Evolutionary conservation across 371 early-diverging fungal genomes (phyloP).

Genomic region (Basidiobolus meristosporus): DNA sequence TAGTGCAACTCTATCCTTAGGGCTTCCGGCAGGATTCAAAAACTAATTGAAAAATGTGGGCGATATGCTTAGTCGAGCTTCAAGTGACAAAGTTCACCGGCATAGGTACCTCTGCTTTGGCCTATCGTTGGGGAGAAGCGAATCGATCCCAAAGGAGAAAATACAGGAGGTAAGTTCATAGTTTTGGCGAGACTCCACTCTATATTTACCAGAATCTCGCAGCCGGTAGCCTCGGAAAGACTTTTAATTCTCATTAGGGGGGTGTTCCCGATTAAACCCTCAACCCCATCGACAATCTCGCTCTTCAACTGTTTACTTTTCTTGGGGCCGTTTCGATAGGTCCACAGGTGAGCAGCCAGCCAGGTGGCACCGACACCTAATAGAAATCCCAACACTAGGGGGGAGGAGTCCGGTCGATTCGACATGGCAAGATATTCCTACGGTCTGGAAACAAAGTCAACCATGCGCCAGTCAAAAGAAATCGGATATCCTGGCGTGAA

Average conservation of each 20-base stretch:
- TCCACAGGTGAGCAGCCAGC: too few relatives aligned
- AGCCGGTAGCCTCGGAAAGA: constrained; percentile 74
- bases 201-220: constrained; percentile 53
- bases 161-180: background rate
- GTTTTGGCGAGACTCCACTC: background rate
- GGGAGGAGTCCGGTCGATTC: too few relatives aligned
- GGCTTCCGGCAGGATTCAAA: constrained; percentile 82
- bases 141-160: too few relatives aligned
- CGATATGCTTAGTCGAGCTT: background rate
- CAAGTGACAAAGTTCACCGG: background rate
- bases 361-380: too few relatives aligned
- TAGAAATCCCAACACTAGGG: too few relatives aligned
- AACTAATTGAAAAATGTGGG: constrained; percentile 25
- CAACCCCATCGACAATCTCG: constrained; percentile 39
- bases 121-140: too few relatives aligned
- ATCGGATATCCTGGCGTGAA: too few relatives aligned
- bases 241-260: constrained; percentile 72
- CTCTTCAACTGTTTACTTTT: too few relatives aligned
- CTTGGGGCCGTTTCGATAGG: too few relatives aligned
- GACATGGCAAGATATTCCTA: too few relatives aligned
- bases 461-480: too few relatives aligned
- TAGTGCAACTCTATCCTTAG: constrained; percentile 87
- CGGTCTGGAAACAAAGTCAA: too few relatives aligned
- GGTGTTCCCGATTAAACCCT: constrained; percentile 72
- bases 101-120: constrained; percentile 11